Evolutionary conservation across 352 stramenopile genomes (phyloP), one percentile per base, ranked within the genome.

Genomic region (Phytophthora cactorum): DNA sequence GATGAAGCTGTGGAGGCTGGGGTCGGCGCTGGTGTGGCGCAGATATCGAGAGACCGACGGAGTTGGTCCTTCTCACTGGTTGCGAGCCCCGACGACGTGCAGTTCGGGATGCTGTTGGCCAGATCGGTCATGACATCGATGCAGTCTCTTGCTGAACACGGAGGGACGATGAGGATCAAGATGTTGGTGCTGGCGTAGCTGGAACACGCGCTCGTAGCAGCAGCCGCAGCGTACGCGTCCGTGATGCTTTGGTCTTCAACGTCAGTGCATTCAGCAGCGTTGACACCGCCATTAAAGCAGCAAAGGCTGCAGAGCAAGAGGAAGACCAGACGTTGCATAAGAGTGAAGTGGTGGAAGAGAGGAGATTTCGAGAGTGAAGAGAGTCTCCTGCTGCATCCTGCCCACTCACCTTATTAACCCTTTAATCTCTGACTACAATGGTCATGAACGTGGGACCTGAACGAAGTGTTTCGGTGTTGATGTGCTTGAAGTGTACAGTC

Each of bases 61-160:
- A 68, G 45, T 15, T 43, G 38, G 32, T 59, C 58, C 43, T 67
- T 72, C 31, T 50, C 31, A 47, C 28, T 44, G 2, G 29, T 55
- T 17, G 49, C 43, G 43, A 59, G 36, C 15, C 41, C 27, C 12
- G 39, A 49, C 8, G 54, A 61, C 41, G 61, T 70, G 63, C 68
- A 73, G 58, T 68, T 66, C 4, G 63, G 46, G 6, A 76, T 67
- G 43, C 53, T 32, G 1, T 63, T 43, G 25, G 59, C 68, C 43
- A 76, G 31, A 5, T 62, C 38, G 15, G 59, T 17, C 36, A 73
- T 28, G 28, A 64, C 53, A 0, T 27, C 49, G n/a, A 71, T 28
- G 27, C 68, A 76, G 12, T 32, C 54, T 0, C 58, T 73, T 4
- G 68, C 63, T 2, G 68, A 67, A 34, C 68, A 76, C 2, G 64